A percentile compares a stretch with the other conserved stretches of the same genome.
These are phyloP conservation scores for Wallacemonas sp. DNA, from an alignment of 208 protist genomes.

Conservation along the genomic window DNA sequence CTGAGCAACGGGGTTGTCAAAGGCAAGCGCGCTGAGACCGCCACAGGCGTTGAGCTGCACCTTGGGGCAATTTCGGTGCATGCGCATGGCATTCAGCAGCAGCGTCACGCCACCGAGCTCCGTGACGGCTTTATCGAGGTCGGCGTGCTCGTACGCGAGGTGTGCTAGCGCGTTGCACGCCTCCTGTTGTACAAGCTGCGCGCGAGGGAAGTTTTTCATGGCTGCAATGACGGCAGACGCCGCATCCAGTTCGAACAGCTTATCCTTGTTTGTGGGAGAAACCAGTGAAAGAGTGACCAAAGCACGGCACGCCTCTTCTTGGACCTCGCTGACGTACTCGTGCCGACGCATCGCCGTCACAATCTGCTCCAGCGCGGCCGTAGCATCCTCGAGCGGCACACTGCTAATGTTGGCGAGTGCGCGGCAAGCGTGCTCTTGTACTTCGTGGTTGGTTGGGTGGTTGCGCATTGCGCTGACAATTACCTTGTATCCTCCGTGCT, in stretches of 20 bases:
- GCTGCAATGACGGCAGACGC: constrained; percentile 72
- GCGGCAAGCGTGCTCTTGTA: constrained; percentile 89
- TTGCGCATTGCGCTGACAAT: constrained; percentile 88
- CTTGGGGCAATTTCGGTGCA: constrained; percentile 69
- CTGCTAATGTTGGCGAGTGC: constrained; percentile 88
- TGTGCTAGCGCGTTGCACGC: constrained; percentile 91
- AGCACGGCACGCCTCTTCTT: constrained; percentile 89
- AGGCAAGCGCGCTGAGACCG: constrained; percentile 89
- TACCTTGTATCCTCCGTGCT: constrained; percentile 73
- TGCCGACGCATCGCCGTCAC: constrained; percentile 81
- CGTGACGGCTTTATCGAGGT: constrained; percentile 81
- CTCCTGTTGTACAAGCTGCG: constrained; percentile 87
- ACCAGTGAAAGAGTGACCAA: constrained; percentile 88
- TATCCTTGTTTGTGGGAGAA: constrained; percentile 80
- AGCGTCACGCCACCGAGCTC: constrained; percentile 69
- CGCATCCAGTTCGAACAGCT: constrained; percentile 68
- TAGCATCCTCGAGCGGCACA: constrained; percentile 48
- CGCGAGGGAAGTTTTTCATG: constrained; percentile 71
- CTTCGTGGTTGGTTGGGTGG: constrained; percentile 82
- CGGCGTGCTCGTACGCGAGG: constrained; percentile 86
- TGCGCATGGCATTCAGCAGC: constrained; percentile 77
- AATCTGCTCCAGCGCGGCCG: constrained; percentile 74
- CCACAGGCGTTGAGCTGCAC: constrained; percentile 90
- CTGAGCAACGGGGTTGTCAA: constrained; percentile 89
- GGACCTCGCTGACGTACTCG: constrained; percentile 74